Base-by-base conservation (phyloP, 306 rosid genomes). In the Gastrolobium villosum region DNA sequence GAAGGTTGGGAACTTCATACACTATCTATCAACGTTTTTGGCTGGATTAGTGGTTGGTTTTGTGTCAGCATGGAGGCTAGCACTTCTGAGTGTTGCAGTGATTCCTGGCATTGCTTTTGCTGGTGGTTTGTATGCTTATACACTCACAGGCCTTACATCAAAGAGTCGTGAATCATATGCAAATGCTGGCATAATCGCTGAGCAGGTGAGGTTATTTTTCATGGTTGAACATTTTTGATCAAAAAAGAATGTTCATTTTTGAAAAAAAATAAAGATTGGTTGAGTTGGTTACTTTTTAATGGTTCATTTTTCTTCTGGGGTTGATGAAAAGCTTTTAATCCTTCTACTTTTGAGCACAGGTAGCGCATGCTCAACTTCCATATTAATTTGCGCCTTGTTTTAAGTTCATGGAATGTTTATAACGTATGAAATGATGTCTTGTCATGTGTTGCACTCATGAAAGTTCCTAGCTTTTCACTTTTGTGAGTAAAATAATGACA, bases 21-120 rank as follows among this genome's bases (percentile, higher is more conserved):
- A 96, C 65, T 96, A 96, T 88, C 94, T 96, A 13, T 96, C 99
- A 41, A 96, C 99, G 1, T 96, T 96, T 83, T 87, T 96, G 74
- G 99, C 99, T 20, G 99, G 99, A 40, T 83, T 96, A 44, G 99
- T 96, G 84, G 99, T 96, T 45, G 99, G 99, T 43, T 96, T 96
- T 89, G 94, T 96, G 49, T 93, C 98, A 43, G 99, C 99, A 72
- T 96, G 99, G 99, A 87, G 91, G 84, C 78, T 96, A 49, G 99
- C 99, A 6, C 93, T 96, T 78, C 83, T 96, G 6, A 96, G 99
- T 83, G 92, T 96, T 26, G 99, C 99, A 0, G 99, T 96, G 80
- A 96, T 96, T 79, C 99, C 99, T 0, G 99, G 99, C 34, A 96
- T 96, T 45, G 99, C 98, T 70, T 96, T 96, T 64, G 98, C 99